Conservation (phyloP, 164 flowering plant species). For the Nymphaea thermarum region DNA sequence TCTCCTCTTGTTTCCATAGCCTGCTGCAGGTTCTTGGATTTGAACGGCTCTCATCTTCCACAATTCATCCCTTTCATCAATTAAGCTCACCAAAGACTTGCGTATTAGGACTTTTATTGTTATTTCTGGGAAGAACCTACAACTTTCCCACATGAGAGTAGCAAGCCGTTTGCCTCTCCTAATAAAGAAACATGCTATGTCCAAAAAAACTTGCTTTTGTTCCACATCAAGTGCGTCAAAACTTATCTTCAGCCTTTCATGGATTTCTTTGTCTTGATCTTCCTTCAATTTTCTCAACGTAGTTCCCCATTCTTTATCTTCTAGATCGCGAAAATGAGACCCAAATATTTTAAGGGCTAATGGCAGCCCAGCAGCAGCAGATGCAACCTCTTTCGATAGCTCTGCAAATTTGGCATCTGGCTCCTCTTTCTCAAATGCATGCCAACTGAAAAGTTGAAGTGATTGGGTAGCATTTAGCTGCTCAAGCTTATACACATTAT, state of each 20-base stretch:
- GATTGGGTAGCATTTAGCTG: not conserved
- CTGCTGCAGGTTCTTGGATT: not conserved
- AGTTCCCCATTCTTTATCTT: not conserved
- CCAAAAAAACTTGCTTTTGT: constrained; percentile 4
- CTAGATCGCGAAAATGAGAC: not conserved
- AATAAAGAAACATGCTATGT: constrained; percentile 14
- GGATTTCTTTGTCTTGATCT: constrained; percentile 1
- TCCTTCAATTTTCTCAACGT: not conserved
- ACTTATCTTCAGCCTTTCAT: constrained; percentile 8
- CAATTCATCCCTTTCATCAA: no score
- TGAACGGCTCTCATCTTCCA: not conserved
- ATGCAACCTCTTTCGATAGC: not conserved
- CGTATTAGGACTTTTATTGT: not conserved
- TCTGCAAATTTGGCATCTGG: not conserved
- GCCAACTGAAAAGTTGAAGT: not conserved
- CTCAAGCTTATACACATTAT: not conserved
- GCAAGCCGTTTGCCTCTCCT: constrained; percentile 1
- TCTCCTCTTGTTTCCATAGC: not conserved
- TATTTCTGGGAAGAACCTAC: not conserved
- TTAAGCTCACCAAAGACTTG: not conserved
- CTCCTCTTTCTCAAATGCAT: not conserved
- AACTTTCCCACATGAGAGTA: constrained; percentile 1
- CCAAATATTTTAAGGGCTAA: not conserved
- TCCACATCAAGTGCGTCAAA: constrained; percentile 5
- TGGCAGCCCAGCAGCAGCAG: not conserved